Evolutionary conservation across 2,329 filamentous ascomycete species (phyloP).

Genomic region (Calonectria hawksworthii): DNA sequence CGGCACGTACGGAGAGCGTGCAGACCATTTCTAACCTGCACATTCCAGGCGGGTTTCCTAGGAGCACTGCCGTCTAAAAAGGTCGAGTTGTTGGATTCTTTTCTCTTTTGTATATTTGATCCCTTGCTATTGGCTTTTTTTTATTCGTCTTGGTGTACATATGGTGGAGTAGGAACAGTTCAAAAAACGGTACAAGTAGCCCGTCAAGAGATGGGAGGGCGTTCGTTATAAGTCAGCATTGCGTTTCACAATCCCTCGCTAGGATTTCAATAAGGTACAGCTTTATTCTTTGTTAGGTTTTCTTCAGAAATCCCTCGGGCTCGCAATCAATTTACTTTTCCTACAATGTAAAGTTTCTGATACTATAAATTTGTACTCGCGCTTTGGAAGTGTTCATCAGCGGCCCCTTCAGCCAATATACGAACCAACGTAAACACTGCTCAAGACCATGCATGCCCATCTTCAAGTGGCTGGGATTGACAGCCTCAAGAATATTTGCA

Average conservation of each 20-base stretch:
- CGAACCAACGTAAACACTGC: neutral
- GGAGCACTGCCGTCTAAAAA: constrained; percentile 59
- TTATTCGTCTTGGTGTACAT: constrained; percentile 26
- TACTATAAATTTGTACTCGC: neutral
- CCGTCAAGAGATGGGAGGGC: constrained; percentile 31
- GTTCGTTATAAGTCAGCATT: constrained; percentile 38
- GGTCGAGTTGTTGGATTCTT: constrained; percentile 24
- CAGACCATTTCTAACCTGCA: constrained; percentile 75
- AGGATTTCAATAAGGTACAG: constrained; percentile 25
- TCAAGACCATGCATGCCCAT: neutral
- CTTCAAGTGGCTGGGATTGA: neutral
- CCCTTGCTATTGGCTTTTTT: constrained; percentile 12
- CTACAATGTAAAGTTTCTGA: neutral
- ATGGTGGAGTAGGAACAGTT: constrained; percentile 17
- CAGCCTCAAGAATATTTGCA: neutral
- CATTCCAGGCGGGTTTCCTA: constrained; percentile 77
- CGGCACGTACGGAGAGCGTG: constrained; percentile 58
- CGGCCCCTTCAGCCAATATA: neutral
- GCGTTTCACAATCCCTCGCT: constrained; percentile 37
- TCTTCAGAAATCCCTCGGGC: neutral
- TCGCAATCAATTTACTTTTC: neutral
- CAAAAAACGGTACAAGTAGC: constrained; percentile 25
- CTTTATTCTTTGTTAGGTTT: neutral
- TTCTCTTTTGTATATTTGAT: constrained; percentile 33
- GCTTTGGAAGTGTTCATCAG: neutral